A percentile compares a stretch with the other conserved stretches of the same genome.
These are phyloP conservation scores for Diplodia intermedia DNA, from an alignment of 2,329 filamentous ascomycete species.

Conservation along the genomic window DNA sequence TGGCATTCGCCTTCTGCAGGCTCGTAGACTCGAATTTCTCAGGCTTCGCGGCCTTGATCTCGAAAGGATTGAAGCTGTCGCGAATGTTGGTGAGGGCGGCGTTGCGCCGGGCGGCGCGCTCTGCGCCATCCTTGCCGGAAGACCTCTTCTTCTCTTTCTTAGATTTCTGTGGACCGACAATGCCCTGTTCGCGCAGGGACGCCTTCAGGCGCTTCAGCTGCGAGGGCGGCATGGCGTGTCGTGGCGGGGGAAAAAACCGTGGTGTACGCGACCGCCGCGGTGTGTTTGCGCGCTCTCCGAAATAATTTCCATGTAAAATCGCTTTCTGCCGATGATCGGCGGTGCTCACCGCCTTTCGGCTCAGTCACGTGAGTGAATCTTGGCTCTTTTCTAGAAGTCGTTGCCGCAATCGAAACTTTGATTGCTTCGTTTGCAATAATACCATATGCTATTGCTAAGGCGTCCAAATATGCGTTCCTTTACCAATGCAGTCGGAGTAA, in stretches of 20 bases:
- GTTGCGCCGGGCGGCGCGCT: conserved; percentile 78
- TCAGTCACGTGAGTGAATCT: neutral
- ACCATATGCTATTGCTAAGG: neutral
- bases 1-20: conserved; percentile 61
- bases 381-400: neutral
- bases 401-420: neutral
- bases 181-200: conserved; percentile 85
- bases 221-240: conserved; percentile 80
- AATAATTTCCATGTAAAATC: conserved; percentile 26
- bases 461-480: neutral
- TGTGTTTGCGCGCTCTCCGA: neutral
- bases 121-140: conserved; percentile 69
- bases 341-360: neutral
- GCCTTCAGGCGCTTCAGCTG: conserved; percentile 96
- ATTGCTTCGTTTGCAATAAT: neutral
- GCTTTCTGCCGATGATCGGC: conserved; percentile 12
- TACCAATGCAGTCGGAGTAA: neutral
- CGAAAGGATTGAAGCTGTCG: conserved; percentile 97
- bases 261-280: too few relatives aligned
- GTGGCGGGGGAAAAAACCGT: neutral
- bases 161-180: conserved; percentile 89
- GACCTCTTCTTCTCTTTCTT: conserved; percentile 88
- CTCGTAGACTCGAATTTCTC: conserved; percentile 86
- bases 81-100: conserved; percentile 84
- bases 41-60: conserved; percentile 80